phyloP scores from a whole-genome alignment of 768 basidiomycete genomes.

The Russula dissimulans region DNA sequence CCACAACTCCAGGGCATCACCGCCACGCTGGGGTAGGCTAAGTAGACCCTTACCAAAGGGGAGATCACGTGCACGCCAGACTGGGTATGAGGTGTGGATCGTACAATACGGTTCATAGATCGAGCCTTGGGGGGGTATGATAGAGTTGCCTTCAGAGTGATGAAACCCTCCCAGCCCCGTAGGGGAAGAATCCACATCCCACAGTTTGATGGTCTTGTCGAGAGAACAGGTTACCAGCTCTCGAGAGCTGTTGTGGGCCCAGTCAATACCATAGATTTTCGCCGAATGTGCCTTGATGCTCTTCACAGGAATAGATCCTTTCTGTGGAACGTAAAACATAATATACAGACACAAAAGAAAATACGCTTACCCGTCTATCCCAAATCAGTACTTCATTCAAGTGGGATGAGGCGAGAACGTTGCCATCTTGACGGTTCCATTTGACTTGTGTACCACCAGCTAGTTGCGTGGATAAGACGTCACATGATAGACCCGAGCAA shows the following conservation, averaged over 20 bases:
- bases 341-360: background rate
- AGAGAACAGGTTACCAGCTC: slow-evolving; percentile 92
- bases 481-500: background rate
- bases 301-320: slow-evolving; percentile 76
- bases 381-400: slow-evolving; percentile 81
- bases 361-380: slow-evolving; percentile 72
- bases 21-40: slow-evolving; percentile 81
- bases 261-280: slow-evolving; percentile 97
- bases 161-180: background rate
- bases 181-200: slow-evolving; percentile 46
- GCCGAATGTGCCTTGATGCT: slow-evolving; percentile 74
- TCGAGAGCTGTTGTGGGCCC: slow-evolving; percentile 66
- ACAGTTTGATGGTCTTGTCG: slow-evolving; percentile 87
- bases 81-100: slow-evolving; percentile 76
- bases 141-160: slow-evolving; percentile 6
- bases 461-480: slow-evolving; percentile 24
- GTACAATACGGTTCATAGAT: slow-evolving; percentile 35
- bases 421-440: slow-evolving; percentile 84
- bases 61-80: slow-evolving; percentile 88
- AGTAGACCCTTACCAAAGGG: slow-evolving; percentile 89
- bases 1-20: slow-evolving; percentile 81
- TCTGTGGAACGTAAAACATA: slow-evolving; percentile 35
- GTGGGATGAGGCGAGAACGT: slow-evolving; percentile 86
- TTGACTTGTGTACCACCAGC: slow-evolving; percentile 93
- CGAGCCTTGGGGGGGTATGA: slow-evolving; percentile 9